Evolutionary conservation across 345 rosid species (phyloP), one percentile per base, ranked within the genome.

Genomic region (Rhizophora mangle): DNA sequence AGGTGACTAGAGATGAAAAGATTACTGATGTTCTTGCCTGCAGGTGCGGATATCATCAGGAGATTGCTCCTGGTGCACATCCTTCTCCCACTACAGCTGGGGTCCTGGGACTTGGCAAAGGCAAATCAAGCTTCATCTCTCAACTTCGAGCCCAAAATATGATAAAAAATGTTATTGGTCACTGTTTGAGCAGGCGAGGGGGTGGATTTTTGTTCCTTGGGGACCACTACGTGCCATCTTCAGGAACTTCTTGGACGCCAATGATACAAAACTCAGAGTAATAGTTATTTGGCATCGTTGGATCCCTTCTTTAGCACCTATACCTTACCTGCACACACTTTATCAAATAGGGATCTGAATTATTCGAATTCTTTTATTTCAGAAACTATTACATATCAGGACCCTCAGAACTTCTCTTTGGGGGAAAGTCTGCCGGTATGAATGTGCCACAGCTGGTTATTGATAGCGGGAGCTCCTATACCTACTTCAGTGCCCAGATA

Each of bases 401-500:
- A 55, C 88, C 95, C 21, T 93, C 95, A 2, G 95, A 89, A 68
- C 82, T 94, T 76, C 66, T 86, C 9, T 80, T 78, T 52, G 77
- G 80, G 8, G 83, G 85, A 34, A 89, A 84, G 85, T 60, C 83
- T 59, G 82, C 86, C 2, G 93, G 91, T 68, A 64, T 84, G 3
- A 86, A 78, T 70, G 88, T 78, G 63, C 88, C 85, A 22, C 51
- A 80, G 64, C 51, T 88, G 30, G 58, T 88, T 60, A 89, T 91
- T 67, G 98, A 94, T 78, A 95, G 97, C 49, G 99, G 99, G 60
- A 88, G 96, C 85, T 89, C 99, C 3, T 95, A 91, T 79, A 81
- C 92, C 55, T 95, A 95, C 85, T 87, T 91, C 73, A 81, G 60
- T 67, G 76, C 78, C 8, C 72, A 64, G 56, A 85, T 86, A 55